Base-by-base conservation (phyloP, 2,329 filamentous ascomycete species). In the Didymella glomerata region DNA sequence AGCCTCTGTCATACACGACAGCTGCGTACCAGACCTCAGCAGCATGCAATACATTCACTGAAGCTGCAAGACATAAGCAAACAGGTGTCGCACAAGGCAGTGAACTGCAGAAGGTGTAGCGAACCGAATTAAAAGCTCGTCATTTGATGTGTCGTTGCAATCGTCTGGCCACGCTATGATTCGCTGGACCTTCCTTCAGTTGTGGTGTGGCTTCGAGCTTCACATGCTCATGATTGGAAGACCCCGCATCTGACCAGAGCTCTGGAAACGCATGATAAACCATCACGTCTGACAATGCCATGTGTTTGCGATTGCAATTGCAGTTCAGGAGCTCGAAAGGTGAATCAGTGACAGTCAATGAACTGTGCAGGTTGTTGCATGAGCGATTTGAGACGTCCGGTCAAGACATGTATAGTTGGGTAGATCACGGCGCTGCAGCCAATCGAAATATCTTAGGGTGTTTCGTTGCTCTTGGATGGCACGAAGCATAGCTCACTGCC, bases 221-320 rank as follows among this genome's bases (percentile, higher is more conserved):
- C 68, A 68, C 67, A 67, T 66, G 64, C 42, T 41, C 63, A 61
- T 52, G 22, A 56, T 55, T 61, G 48, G 55, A 51, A 50, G 46
- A 69, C 70, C 70, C 70, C 68, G 70, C 70, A 72, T 62, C 55
- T 40, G 47, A 51, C 51, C 46, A 47, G 16, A 47, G 48, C 46
- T 49, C 25, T 41, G 45, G 48, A 25, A 42, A 24, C 41, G 22
- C 38, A 34, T 34, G 45, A 22, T 58, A 32, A 22, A 54, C 41
- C 25, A 50, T 27, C 41, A 47, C 41, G 41, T 18, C 32, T 16
- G 41, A 50, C 25, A 42, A 30, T 22, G 41, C 41, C 25, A 46
- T 50, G 46, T 41, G 16, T 28, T n/a, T 50, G 20, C 20, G 27
- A 25, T 25, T 41, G 40, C 46, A 53, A 50, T 49, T 41, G 46